Conservation (phyloP, 1,284 basidiomycete species). For the Melampsora americana region DNA sequence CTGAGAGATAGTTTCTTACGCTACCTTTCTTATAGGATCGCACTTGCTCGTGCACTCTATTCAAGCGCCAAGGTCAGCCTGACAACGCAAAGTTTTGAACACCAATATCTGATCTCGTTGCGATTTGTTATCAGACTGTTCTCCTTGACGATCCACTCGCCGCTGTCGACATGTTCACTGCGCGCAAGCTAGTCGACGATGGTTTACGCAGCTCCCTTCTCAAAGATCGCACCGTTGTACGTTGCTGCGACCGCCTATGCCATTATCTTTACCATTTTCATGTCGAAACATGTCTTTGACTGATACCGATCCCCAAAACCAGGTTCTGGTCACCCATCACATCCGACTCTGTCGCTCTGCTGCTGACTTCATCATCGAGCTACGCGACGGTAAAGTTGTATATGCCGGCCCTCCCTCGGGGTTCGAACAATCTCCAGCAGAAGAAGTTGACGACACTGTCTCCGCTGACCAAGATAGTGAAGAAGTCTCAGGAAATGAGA, state of each 20-base stretch:
- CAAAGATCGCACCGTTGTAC: slow-evolving; percentile 37
- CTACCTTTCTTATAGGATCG: slow-evolving; percentile 25
- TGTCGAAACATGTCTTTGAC: too few species aligned
- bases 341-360: slow-evolving; percentile 39
- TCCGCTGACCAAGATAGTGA: not conserved
- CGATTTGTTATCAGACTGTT: slow-evolving; percentile 16
- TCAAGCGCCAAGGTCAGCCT: slow-evolving; percentile 30
- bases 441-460: slow-evolving; percentile 6
- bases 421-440: slow-evolving; percentile 3
- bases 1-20: not conserved
- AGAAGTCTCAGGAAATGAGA: not conserved
- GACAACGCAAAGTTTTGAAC: not conserved
- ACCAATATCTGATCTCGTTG: not conserved
- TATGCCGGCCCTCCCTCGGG: slow-evolving; percentile 26
- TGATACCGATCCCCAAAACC: not conserved
- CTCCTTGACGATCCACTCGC: slow-evolving; percentile 39
- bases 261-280: not conserved
- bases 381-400: slow-evolving; percentile 19
- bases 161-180: slow-evolving; percentile 37
- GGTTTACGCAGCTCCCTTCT: slow-evolving; percentile 30
- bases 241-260: not conserved
- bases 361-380: slow-evolving; percentile 23
- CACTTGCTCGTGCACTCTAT: slow-evolving; percentile 37
- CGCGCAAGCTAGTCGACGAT: slow-evolving; percentile 25
- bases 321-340: slow-evolving; percentile 43